A percentile compares a stretch with the other conserved stretches of the same genome.
These are phyloP conservation scores for Aspergillus hortae DNA, from an alignment of 2,329 filamentous ascomycete genomes.

Conservation along the genomic window DNA sequence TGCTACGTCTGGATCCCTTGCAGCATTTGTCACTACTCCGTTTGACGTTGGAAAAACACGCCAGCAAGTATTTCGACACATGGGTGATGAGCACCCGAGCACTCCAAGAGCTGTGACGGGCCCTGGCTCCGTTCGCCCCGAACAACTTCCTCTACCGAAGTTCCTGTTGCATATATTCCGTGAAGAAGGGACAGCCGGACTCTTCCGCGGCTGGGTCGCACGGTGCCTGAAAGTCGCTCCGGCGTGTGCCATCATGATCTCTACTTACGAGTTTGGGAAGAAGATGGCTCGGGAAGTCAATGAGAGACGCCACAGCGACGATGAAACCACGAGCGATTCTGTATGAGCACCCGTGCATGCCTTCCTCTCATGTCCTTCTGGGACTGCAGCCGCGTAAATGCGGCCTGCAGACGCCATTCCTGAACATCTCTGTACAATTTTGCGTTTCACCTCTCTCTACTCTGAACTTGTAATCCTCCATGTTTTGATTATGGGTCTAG, in stretches of 20 bases:
- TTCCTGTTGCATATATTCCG: slow-evolving; percentile 90
- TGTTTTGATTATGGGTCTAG: background rate
- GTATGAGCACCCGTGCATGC: slow-evolving; percentile 5
- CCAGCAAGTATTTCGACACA: slow-evolving; percentile 75
- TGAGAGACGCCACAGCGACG: slow-evolving; percentile 43
- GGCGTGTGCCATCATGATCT: slow-evolving; percentile 98
- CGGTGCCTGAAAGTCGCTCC: slow-evolving; percentile 92
- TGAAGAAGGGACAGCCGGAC: slow-evolving; percentile 72
- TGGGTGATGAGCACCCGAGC: slow-evolving; percentile 34
- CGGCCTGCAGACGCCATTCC: background rate
- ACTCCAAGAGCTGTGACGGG: slow-evolving; percentile 11
- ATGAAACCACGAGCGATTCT: slow-evolving; percentile 16
- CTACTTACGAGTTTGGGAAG: slow-evolving; percentile 95
- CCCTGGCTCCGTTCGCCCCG: slow-evolving; percentile 49
- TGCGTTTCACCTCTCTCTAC: background rate
- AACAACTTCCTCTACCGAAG: slow-evolving; percentile 72
- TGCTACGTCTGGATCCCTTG: slow-evolving; percentile 75
- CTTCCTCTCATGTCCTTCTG: background rate
- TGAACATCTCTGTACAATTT: background rate
- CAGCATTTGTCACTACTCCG: slow-evolving; percentile 84
- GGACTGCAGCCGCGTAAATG: background rate
- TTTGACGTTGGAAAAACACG: slow-evolving; percentile 98
- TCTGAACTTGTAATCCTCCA: background rate
- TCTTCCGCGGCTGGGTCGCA: slow-evolving; percentile 91
- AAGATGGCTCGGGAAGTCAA: slow-evolving; percentile 77